A percentile compares a stretch with the other conserved stretches of the same genome.
Evolutionary conservation across 495 filamentous ascomycete genomes (phyloP).

Genomic region (Aspergillus ostianus): DNA sequence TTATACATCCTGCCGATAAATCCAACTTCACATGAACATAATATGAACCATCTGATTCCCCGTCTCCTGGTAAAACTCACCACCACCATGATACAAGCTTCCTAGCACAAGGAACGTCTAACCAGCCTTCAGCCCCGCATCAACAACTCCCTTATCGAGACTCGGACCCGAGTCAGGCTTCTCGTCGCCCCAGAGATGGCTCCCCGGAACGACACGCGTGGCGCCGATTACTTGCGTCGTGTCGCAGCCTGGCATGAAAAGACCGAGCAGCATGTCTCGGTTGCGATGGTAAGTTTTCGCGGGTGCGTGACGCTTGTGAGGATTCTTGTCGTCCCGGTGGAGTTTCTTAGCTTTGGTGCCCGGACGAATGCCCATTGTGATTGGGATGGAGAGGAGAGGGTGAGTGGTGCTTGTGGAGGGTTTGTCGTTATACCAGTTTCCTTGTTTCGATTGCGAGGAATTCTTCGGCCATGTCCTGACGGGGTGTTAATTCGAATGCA

Average conservation of each 20-base stretch:
- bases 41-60: constrained; percentile 10
- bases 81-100: constrained; percentile 11
- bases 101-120: constrained; percentile 10
- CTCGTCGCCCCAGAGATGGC: constrained; percentile 10
- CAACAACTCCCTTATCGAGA: constrained; percentile 1
- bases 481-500: background rate
- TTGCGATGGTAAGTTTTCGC: background rate
- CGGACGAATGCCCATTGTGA: constrained; percentile 7
- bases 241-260: constrained; percentile 8
- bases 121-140: constrained; percentile 3
- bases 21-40: constrained; percentile 11
- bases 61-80: background rate
- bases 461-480: constrained; percentile 2
- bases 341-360: constrained; percentile 8
- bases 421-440: constrained; percentile 12
- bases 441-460: constrained; percentile 12
- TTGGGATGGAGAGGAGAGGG: constrained; percentile 9
- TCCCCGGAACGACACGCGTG: constrained; percentile 6
- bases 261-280: constrained; percentile 7
- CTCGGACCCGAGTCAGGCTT: constrained; percentile 4
- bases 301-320: background rate
- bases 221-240: constrained; percentile 5
- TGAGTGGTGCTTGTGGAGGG: constrained; percentile 9
- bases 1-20: constrained; percentile 10
- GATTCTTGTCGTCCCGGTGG: constrained; percentile 10